Evolutionary conservation across 2,329 filamentous ascomycete species (phyloP).

Genomic region (Podosphaera xanthii): DNA sequence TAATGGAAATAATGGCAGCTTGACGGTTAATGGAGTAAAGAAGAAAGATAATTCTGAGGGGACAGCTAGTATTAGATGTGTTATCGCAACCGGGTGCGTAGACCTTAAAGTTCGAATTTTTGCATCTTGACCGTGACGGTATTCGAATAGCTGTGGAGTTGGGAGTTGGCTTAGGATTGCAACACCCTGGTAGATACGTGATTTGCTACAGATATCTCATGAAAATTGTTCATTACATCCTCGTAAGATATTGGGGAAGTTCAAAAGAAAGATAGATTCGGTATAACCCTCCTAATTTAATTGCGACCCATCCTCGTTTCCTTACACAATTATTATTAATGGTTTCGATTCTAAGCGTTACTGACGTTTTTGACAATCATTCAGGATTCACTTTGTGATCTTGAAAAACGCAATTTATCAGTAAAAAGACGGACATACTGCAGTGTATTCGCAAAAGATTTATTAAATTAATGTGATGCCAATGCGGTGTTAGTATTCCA

Average conservation of each 20-base stretch:
- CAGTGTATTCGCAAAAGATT: too few relatives aligned
- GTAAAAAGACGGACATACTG: too few relatives aligned
- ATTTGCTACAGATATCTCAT: neutral
- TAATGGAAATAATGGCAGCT: constrained; percentile 21
- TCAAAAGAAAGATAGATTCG: neutral
- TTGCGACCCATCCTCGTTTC: neutral
- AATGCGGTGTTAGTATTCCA: too few relatives aligned
- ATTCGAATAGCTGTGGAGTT: constrained; percentile 5
- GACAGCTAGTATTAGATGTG: constrained; percentile 51
- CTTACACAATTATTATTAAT: neutral
- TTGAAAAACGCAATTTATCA: too few relatives aligned
- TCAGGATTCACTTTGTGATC: too few relatives aligned
- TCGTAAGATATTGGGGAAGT: neutral
- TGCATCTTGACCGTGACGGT: constrained; percentile 22
- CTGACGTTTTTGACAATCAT: too few relatives aligned
- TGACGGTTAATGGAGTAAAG: constrained; percentile 25
- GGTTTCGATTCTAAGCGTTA: too few relatives aligned
- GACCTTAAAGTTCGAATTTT: constrained; percentile 63
- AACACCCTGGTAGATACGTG: neutral
- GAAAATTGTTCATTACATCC: neutral
- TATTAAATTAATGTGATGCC: too few relatives aligned
- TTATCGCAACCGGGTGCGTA: constrained; percentile 72
- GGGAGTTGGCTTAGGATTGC: constrained; percentile 5
- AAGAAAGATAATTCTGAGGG: constrained; percentile 20
- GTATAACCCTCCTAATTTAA: neutral